Evolutionary conservation across 148 eudicot genomes (phyloP).

Genomic region (Limonium bicolor): DNA sequence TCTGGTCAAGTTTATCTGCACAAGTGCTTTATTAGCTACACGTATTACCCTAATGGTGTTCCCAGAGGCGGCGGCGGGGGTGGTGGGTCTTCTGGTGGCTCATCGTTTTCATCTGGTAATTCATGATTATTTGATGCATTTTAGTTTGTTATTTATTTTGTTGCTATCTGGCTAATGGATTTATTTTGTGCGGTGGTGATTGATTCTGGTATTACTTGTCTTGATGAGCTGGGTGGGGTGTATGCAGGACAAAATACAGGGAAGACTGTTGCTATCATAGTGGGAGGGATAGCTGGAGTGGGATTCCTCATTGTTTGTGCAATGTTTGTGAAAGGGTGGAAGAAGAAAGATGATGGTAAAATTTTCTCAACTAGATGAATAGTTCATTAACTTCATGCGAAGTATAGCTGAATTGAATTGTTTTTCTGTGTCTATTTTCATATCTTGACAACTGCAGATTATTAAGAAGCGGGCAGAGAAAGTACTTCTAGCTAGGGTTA

Average conservation of each 20-base stretch:
- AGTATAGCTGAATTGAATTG: no score
- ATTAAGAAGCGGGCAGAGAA: no score
- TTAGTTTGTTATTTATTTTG: no score
- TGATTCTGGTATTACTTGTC: background rate
- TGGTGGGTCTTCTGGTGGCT: slow-evolving; percentile 16
- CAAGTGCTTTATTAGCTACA: slow-evolving; percentile 73
- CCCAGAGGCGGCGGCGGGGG: slow-evolving; percentile 17
- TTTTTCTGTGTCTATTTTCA: no score
- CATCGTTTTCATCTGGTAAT: slow-evolving; percentile 26
- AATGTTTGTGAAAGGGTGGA: slow-evolving; percentile 51
- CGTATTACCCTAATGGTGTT: slow-evolving; percentile 45
- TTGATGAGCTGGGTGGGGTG: slow-evolving; percentile 7
- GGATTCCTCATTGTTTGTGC: slow-evolving; percentile 63
- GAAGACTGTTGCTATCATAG: slow-evolving; percentile 85
- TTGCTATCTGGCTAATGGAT: background rate
- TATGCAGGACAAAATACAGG: slow-evolving; percentile 60
- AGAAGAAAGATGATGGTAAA: slow-evolving; percentile 87
- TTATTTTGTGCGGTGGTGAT: background rate
- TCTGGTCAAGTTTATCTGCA: slow-evolving; percentile 71
- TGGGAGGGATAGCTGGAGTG: slow-evolving; percentile 91
- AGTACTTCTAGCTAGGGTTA: no score
- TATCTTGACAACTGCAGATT: no score
- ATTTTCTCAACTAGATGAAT: no score
- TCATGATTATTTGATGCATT: no score
- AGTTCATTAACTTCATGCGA: no score